A percentile compares a stretch with the other conserved stretches of the same genome.
Evolutionary conservation across 208 protist genomes (phyloP).

Genomic region (Crithidia thermophila): DNA sequence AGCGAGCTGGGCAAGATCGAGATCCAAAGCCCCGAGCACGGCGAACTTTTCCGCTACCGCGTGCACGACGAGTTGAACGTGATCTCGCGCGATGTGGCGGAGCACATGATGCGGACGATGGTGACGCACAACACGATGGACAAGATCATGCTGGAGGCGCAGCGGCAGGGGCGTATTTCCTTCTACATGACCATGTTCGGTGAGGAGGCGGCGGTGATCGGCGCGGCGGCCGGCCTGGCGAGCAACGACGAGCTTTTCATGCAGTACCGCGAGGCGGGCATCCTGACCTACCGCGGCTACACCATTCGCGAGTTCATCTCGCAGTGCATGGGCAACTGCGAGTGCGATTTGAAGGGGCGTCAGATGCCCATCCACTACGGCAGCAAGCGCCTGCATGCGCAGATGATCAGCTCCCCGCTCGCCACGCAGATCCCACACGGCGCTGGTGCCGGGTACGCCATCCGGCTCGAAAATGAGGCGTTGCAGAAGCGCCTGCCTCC

Average conservation of each 20-base stretch:
- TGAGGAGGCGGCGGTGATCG: slow-evolving; percentile 94
- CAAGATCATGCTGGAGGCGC: slow-evolving; percentile 92
- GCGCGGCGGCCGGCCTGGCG: slow-evolving; percentile 89
- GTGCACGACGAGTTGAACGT: slow-evolving; percentile 26
- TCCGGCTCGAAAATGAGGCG: slow-evolving; percentile 87
- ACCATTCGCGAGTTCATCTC: slow-evolving; percentile 92
- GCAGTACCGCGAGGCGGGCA: slow-evolving; percentile 95
- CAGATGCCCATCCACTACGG: slow-evolving; percentile 99
- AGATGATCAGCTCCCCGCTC: slow-evolving; percentile 96
- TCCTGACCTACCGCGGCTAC: slow-evolving; percentile 90
- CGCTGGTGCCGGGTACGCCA: slow-evolving; percentile 93
- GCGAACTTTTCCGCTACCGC: slow-evolving; percentile 30
- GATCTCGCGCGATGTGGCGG: slow-evolving; percentile 32
- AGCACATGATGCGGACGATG: slow-evolving; percentile 94
- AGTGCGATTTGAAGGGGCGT: slow-evolving; percentile 90
- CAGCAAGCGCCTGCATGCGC: slow-evolving; percentile 90
- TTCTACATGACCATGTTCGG: slow-evolving; percentile 98
- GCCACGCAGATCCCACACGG: slow-evolving; percentile 97
- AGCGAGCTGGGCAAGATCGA: background rate
- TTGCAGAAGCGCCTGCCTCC: slow-evolving; percentile 29
- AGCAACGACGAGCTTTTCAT: slow-evolving; percentile 92
- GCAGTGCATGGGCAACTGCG: slow-evolving; percentile 95
- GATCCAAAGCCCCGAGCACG: slow-evolving; percentile 14
- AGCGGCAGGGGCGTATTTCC: slow-evolving; percentile 96
- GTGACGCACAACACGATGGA: slow-evolving; percentile 93